Conservation (phyloP, 768 basidiomycete genomes). For the Mycena polygramma region DNA sequence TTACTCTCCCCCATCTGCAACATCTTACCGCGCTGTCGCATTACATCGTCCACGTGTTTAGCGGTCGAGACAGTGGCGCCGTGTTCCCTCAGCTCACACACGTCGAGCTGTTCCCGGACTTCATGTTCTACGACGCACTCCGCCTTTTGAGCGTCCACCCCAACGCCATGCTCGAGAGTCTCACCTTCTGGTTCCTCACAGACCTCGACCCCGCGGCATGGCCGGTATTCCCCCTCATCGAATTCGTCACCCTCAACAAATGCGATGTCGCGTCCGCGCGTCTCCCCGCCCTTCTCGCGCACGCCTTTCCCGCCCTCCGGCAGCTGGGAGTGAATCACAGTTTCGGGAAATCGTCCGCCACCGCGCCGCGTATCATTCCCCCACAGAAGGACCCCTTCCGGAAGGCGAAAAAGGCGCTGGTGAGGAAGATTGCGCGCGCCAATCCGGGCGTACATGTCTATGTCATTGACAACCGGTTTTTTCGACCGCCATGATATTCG, state of each 20-base stretch:
- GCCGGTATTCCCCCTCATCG: conserved; percentile 15
- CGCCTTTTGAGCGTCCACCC: not conserved
- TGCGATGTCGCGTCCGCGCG: not conserved
- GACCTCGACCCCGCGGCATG: not conserved
- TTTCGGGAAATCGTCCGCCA: not conserved
- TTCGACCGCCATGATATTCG: not conserved
- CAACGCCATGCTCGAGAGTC: not conserved
- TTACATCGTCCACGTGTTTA: conserved; percentile 19
- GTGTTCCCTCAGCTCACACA: conserved; percentile 1
- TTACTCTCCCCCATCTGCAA: not conserved
- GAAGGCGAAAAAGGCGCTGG: conserved; percentile 2
- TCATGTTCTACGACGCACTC: conserved; percentile 5
- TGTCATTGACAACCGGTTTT: conserved; percentile 8
- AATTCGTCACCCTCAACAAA: not conserved
- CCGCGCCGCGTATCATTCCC: too few relatives aligned
- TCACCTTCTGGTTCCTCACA: conserved; percentile 5
- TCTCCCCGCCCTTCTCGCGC: conserved; percentile 12
- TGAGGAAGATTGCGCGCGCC: not conserved
- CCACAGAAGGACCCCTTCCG: not conserved
- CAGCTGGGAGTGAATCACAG: conserved; percentile 1
- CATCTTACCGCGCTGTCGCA: conserved; percentile 25
- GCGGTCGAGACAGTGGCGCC: not conserved
- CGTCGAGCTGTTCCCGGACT: conserved; percentile 27
- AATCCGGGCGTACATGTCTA: not conserved
- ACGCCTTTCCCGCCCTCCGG: conserved; percentile 22